A percentile compares a stretch with the other conserved stretches of the same genome.
phyloP scores from a whole-genome alignment of 495 filamentous ascomycete species.

The Penicillium cinerascens region DNA sequence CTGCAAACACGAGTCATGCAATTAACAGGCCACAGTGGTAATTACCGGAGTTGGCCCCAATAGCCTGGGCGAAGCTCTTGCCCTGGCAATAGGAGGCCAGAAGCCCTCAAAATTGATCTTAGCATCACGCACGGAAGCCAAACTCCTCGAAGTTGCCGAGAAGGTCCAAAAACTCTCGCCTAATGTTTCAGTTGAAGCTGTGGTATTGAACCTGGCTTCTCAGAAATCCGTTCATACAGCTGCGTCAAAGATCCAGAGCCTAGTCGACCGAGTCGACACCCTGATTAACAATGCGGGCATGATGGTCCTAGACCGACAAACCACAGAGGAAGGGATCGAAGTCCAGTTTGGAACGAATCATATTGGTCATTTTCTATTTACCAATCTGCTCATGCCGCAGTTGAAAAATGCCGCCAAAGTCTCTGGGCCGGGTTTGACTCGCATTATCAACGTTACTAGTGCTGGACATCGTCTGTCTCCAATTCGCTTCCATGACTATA shows the following conservation, averaged over 20 bases:
- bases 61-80: conserved; percentile 51
- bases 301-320: conserved; percentile 48
- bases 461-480: conserved; percentile 36
- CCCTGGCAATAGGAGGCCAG: conserved; percentile 52
- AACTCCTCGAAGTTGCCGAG: conserved; percentile 45
- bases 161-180: conserved; percentile 25
- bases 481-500: conserved; percentile 25
- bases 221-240: conserved; percentile 15
- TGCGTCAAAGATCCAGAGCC: conserved; percentile 6
- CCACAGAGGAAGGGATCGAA: conserved; percentile 64
- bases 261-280: conserved; percentile 12
- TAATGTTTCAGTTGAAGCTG: not conserved
- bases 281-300: conserved; percentile 66
- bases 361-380: conserved; percentile 63
- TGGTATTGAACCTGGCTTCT: conserved; percentile 16
- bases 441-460: conserved; percentile 45
- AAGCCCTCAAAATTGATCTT: conserved; percentile 48
- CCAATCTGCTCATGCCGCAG: conserved; percentile 56
- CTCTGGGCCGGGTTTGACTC: conserved; percentile 10
- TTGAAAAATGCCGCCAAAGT: conserved; percentile 47
- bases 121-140: conserved; percentile 49
- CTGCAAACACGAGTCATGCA: not conserved
- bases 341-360: conserved; percentile 72
- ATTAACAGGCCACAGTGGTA: conserved; percentile 28
- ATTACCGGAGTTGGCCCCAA: conserved; percentile 52